These are phyloP conservation scores for Lichtheimia hyalospora DNA, from an alignment of 371 early-diverging fungal genomes.

Conservation along the genomic window DNA sequence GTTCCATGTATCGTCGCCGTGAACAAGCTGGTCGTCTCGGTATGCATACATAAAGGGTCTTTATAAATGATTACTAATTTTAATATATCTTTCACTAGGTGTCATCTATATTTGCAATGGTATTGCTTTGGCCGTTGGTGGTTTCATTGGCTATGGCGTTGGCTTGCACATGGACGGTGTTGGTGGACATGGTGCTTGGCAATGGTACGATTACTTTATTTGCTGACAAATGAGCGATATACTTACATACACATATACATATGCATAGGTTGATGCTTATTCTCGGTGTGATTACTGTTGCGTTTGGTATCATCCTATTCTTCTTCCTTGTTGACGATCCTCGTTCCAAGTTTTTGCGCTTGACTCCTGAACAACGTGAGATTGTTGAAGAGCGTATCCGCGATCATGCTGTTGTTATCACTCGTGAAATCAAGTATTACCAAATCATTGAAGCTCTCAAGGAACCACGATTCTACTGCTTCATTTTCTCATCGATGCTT, in stretches of 20 bases:
- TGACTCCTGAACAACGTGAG: constrained; percentile 15
- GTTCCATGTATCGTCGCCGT: constrained; percentile 22
- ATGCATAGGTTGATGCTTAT: constrained; percentile 40
- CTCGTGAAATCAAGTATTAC: constrained; percentile 15
- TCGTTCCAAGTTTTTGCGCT: constrained; percentile 12
- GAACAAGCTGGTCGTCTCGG: constrained; percentile 29
- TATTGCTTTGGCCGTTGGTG: constrained; percentile 56
- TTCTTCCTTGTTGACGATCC: constrained; percentile 21
- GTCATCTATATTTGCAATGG: constrained; percentile 29
- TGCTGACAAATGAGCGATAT: not conserved
- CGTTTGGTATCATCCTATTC: constrained; percentile 19
- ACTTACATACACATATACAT: not conserved
- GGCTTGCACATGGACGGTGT: constrained; percentile 35
- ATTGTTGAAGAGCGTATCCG: constrained; percentile 13
- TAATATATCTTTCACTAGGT: not conserved
- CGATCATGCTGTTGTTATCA: constrained; percentile 20
- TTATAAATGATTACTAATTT: not conserved
- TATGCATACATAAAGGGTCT: not conserved
- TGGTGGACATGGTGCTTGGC: constrained; percentile 45
- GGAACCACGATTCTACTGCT: constrained; percentile 25
- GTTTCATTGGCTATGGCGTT: constrained; percentile 57
- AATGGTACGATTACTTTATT: constrained; percentile 30
- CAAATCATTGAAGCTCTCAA: constrained; percentile 26
- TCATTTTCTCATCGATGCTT: constrained; percentile 20
- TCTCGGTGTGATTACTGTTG: constrained; percentile 27